Conservation (phyloP, 345 rosid genomes). For the Leavenworthia alabamica region DNA sequence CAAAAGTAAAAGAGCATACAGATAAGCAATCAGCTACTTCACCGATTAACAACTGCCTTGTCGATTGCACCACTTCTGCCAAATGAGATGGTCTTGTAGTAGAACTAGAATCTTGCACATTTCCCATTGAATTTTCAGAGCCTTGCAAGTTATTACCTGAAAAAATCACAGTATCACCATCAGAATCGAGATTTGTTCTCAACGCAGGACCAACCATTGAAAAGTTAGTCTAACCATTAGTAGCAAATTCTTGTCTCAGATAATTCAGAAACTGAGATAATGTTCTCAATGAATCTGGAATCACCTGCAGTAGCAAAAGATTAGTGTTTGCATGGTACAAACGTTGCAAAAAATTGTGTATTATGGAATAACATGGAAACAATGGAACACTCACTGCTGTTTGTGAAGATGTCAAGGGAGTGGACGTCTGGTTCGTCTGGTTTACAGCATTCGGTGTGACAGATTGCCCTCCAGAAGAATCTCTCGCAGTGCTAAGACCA, state of each 20-base stretch:
- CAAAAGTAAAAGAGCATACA: conserved; percentile 28
- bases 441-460: conserved; percentile 16
- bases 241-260: conserved; percentile 42
- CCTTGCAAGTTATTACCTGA: conserved; percentile 34
- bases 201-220: background rate
- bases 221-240: conserved; percentile 30
- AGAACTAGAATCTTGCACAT: conserved; percentile 33
- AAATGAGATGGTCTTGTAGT: conserved; percentile 42
- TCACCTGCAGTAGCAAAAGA: conserved; percentile 28
- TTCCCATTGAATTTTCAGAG: conserved; percentile 16
- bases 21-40: conserved; percentile 48
- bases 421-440: conserved; percentile 35
- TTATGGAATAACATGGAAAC: background rate
- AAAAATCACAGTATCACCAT: conserved; percentile 5
- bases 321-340: background rate
- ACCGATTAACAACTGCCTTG: conserved; percentile 44
- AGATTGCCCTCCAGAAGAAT: conserved; percentile 18
- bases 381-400: conserved; percentile 30
- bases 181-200: background rate
- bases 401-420: conserved; percentile 36
- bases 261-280: conserved; percentile 44
- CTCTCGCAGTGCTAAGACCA: conserved; percentile 9
- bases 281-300: conserved; percentile 50
- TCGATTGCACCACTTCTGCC: conserved; percentile 45
- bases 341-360: background rate